These are phyloP conservation scores for Boletus subparvulus DNA, from an alignment of 768 basidiomycete species.

Conservation along the genomic window DNA sequence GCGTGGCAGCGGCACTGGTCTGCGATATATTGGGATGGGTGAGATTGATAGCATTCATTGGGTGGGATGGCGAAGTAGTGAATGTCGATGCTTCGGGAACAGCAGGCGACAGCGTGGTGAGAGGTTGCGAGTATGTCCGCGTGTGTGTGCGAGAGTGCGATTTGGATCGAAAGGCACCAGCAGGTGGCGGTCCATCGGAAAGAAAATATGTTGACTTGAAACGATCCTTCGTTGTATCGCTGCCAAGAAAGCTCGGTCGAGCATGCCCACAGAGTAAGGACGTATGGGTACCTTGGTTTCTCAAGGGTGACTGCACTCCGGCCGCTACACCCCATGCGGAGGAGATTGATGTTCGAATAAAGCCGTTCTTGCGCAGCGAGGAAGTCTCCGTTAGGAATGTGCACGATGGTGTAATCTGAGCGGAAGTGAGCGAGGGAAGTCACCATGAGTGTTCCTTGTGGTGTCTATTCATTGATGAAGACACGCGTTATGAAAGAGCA, in stretches of 20 bases:
- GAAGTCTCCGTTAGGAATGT: slow-evolving; percentile 68
- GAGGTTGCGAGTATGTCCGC: slow-evolving; percentile 30
- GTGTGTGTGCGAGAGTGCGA: slow-evolving; percentile 32
- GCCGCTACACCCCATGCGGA: slow-evolving; percentile 84
- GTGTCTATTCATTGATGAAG: slow-evolving; percentile 43
- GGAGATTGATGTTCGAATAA: slow-evolving; percentile 78
- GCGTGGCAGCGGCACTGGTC: background rate
- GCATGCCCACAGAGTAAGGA: slow-evolving; percentile 6
- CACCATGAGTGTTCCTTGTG: slow-evolving; percentile 69
- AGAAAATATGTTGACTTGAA: slow-evolving; percentile 73
- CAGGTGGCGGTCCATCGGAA: slow-evolving; percentile 36
- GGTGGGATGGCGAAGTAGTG: slow-evolving; percentile 22
- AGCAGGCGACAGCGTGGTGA: slow-evolving; percentile 22
- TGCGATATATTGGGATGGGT: slow-evolving; percentile 19
- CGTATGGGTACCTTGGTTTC: slow-evolving; percentile 53
- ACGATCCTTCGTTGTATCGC: slow-evolving; percentile 77
- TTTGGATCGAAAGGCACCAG: slow-evolving; percentile 26
- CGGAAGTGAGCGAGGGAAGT: slow-evolving; percentile 87
- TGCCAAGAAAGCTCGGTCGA: slow-evolving; percentile 28
- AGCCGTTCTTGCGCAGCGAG: slow-evolving; percentile 61
- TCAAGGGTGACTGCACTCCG: slow-evolving; percentile 75
- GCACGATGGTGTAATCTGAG: slow-evolving; percentile 83
- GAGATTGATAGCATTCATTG: slow-evolving; percentile 13
- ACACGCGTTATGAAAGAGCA: background rate
- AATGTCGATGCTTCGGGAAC: slow-evolving; percentile 25